A percentile compares a stretch with the other conserved stretches of the same genome.
Evolutionary conservation across 345 rosid genomes (phyloP).

Genomic region (Ailanthus altissimus): DNA sequence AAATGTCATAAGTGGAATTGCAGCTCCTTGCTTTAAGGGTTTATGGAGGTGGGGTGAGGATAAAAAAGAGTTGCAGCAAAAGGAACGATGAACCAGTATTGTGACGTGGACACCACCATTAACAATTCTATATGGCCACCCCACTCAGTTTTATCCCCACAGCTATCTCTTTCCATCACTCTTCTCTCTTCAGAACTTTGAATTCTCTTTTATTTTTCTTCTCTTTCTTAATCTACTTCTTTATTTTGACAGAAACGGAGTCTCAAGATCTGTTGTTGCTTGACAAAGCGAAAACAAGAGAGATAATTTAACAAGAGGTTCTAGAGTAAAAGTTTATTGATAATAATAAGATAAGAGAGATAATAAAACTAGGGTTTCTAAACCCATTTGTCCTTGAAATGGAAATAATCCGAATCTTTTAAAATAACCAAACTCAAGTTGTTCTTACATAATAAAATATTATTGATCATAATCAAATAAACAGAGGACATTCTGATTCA

Average conservation of each 20-base stretch:
- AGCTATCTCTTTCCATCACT: slow-evolving; percentile 1
- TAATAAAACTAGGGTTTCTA: too few relatives aligned
- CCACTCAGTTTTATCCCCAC: slow-evolving; percentile 36
- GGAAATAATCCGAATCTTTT: too few relatives aligned
- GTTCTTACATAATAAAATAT: too few relatives aligned
- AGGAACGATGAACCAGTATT: slow-evolving; percentile 26
- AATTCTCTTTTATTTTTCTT: neutral
- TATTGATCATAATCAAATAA: too few relatives aligned
- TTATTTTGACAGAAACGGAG: neutral
- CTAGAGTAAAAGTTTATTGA: too few relatives aligned
- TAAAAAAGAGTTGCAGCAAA: slow-evolving; percentile 21
- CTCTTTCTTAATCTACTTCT: neutral
- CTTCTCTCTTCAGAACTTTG: neutral
- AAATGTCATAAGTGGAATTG: slow-evolving; percentile 18
- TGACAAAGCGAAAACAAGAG: too few relatives aligned
- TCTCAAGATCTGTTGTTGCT: too few relatives aligned
- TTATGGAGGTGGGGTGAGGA: slow-evolving; percentile 46
- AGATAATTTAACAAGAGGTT: too few relatives aligned
- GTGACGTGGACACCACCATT: slow-evolving; percentile 65
- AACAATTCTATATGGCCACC: slow-evolving; percentile 38
- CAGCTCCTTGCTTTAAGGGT: slow-evolving; percentile 29
- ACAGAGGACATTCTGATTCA: too few relatives aligned
- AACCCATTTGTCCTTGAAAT: too few relatives aligned
- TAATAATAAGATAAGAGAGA: too few relatives aligned
- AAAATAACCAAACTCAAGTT: too few relatives aligned